Base-by-base conservation (phyloP, 1,139 yeast species). In the Yamadazyma sp. region DNA sequence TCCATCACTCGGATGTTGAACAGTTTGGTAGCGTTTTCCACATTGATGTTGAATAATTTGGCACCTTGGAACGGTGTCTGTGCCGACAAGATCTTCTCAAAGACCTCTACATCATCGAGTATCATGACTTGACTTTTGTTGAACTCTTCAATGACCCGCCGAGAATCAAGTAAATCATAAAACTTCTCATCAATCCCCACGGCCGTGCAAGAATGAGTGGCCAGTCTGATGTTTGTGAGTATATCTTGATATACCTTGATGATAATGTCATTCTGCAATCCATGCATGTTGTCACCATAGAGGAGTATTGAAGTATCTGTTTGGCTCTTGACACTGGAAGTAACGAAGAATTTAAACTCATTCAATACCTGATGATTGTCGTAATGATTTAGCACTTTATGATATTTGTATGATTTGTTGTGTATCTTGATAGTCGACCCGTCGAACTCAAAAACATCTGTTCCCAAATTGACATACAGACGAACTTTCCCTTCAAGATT, bases 401-500 rank as follows among this genome's bases (percentile, higher is more conserved):
- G 56, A 39, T 59, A 57, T 17, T 29, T 30, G 21, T 34, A 44
- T 34, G 41, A 23, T 40, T 47, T 28, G 33, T 21, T 37, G n/a
- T 43, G 25, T 10, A 38, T 15, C 2, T 11, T 16, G 12, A 27
- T 26, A 5, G 20, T 18, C 6, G 16, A 20, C 4, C 26, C 13
- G 5, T 38, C 38, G 4, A 32, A 22, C 21, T 25, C 15, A 9
- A 18, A 12, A 11, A 3, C 14, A 3, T 33, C 26, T 6, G 17
- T 12, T 6, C 15, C 29, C 3, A 36, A 6, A 17, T 38, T 38
- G 11, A 41, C 36, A 28, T 41, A 41, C 6, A 41, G 35, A 17
- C 45, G 27, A 6, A 31, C 20, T 34, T 60, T 64, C 0, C 70
- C 70, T 37, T 65, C 61, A 34, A 69, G 54, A 32, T 76, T 73